A percentile compares a stretch with the other conserved stretches of the same genome.
phyloP scores from a whole-genome alignment of 148 eudicot species.

The Euryodendron excelsum region DNA sequence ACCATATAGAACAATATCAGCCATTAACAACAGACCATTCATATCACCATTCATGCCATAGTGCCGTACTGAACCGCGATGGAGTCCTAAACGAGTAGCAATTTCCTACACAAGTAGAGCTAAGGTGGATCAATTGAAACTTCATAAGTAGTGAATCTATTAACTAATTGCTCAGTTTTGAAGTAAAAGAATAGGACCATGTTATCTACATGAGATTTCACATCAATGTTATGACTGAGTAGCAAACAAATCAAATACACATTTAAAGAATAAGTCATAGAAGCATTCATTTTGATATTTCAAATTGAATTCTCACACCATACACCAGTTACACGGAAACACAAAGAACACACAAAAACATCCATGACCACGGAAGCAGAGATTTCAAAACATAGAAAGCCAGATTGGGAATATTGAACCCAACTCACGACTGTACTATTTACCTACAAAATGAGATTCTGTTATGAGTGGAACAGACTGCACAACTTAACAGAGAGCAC shows the following conservation, averaged over 20 bases:
- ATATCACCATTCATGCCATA: slow-evolving; percentile 74
- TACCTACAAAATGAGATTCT: not conserved
- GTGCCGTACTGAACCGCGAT: slow-evolving; percentile 69
- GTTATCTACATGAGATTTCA: not conserved
- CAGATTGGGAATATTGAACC: not conserved
- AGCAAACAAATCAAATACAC: not conserved
- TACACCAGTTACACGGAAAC: not conserved
- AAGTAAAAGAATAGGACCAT: not conserved
- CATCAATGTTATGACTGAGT: not conserved
- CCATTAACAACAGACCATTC: slow-evolving; percentile 63
- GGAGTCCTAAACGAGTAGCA: slow-evolving; percentile 62
- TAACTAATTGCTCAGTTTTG: not conserved
- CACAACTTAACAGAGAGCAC: not conserved
- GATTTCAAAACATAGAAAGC: not conserved
- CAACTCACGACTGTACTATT: not conserved
- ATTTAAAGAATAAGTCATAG: not conserved
- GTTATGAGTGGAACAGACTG: not conserved
- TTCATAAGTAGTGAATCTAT: not conserved
- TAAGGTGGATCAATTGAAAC: slow-evolving; percentile 1
- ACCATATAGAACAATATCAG: slow-evolving; percentile 81
- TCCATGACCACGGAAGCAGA: not conserved
- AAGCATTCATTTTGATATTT: not conserved
- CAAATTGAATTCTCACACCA: not conserved
- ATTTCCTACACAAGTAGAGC: slow-evolving; percentile 48
- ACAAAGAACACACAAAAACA: not conserved